Evolutionary conservation across 441 rosid species (phyloP), one percentile per base, ranked within the genome.

Genomic region (Gossypium gossypioides): DNA sequence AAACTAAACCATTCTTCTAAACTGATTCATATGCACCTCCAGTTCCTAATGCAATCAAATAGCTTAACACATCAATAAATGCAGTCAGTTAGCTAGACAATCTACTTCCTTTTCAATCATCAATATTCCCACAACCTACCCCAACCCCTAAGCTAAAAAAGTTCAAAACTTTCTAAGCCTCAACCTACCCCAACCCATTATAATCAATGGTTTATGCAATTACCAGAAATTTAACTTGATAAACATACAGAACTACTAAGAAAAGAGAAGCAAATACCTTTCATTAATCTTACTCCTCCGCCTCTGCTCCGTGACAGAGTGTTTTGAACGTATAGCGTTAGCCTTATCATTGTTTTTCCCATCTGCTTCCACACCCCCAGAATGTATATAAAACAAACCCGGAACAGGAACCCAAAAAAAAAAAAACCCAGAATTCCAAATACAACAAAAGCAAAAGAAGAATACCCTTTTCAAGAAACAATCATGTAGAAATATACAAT

Each of bases 221-320:
- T 13, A 29, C 72, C 61, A 4, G 25, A 55, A 34, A 15, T 52
- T 22, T 6, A 54, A 19, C 46, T 52, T 29, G 42, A 52, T n/a
- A 34, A 8, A 4, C 48, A 68, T 5, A 66, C 54, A 29, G 27
- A 57, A 57, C 29, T 15, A 48, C 44, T 57, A 22, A 44, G 16
- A 69, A 60, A 62, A 34, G 50, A 56, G 18, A 68, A 34, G 27
- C 48, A 15, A 37, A 65, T 58, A 85, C 92, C 92, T 86, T 81
- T 88, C 92, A 48, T 88, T 88, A 72, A 88, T 88, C 81, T 88
- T 88, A 86, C 90, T 88, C 77, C 92, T 81, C 74, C 90, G 79
- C 27, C 92, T 82, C 73, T 85, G 92, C 80, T 88, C 92, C 0
- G 88, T 88, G 54, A 86, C 92, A 0, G 92, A 86, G 75, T 88